Conservation (phyloP, 306 rosid genomes). For the Fragaria ananassa region DNA sequence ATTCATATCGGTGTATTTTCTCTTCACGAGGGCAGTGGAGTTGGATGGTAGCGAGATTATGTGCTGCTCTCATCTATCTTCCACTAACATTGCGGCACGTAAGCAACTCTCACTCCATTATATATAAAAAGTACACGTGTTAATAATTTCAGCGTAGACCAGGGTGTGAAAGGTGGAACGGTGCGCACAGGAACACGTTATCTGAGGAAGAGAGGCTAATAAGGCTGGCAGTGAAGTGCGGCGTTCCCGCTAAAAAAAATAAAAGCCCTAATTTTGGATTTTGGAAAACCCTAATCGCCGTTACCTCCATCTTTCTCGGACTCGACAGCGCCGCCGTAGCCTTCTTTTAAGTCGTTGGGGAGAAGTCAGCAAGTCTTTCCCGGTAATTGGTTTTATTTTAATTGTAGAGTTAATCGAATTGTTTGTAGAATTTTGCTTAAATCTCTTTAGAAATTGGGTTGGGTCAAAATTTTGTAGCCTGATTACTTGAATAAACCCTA, state of each 20-base stretch:
- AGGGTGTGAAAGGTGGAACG: not conserved
- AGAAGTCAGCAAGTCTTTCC: not conserved
- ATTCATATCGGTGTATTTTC: too few relatives aligned
- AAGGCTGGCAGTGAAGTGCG: not conserved
- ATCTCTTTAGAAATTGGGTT: not conserved
- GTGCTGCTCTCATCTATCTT: too few relatives aligned
- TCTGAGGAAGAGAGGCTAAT: not conserved
- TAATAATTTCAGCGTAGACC: not conserved
- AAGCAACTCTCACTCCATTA: not conserved
- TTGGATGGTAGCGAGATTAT: too few relatives aligned
- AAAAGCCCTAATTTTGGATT: not conserved
- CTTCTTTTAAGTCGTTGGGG: not conserved
- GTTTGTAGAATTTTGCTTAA: not conserved
- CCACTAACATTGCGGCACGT: not conserved
- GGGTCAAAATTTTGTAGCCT: not conserved
- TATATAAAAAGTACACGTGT: not conserved
- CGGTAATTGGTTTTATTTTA: not conserved
- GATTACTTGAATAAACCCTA: not conserved
- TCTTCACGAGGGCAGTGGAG: too few relatives aligned
- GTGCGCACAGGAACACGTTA: not conserved
- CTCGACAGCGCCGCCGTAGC: not conserved
- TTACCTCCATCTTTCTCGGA: not conserved
- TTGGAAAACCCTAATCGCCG: not conserved
- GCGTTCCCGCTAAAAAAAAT: constrained; percentile 2
- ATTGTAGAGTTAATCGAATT: not conserved